These are phyloP conservation scores for Neltuma alba DNA, from an alignment of 306 rosid genomes.

Conservation along the genomic window DNA sequence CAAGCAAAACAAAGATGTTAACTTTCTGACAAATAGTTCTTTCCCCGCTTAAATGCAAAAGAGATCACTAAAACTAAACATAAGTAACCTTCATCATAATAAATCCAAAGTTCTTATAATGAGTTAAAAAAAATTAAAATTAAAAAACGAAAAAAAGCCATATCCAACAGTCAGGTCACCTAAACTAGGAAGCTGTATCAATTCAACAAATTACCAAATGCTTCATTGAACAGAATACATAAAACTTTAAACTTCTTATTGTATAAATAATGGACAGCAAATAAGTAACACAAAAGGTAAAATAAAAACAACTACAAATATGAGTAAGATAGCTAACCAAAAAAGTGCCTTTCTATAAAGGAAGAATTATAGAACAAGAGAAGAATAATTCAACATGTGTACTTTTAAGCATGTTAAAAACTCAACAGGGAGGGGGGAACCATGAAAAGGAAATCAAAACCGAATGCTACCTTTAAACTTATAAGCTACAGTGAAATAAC, in stretches of 20 bases:
- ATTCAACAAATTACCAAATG: slow-evolving; percentile 4
- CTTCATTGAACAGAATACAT: not conserved
- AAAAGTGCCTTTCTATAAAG: not conserved
- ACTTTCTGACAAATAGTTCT: not conserved
- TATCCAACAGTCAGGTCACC: not conserved
- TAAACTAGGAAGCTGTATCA: slow-evolving; percentile 21
- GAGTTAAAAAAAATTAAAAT: too few relatives aligned
- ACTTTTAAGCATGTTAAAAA: not conserved
- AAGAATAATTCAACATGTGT: not conserved
- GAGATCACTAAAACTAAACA: not conserved
- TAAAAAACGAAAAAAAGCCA: too few relatives aligned
- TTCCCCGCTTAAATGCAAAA: not conserved
- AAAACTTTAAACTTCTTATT: not conserved
- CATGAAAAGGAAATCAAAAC: not conserved
- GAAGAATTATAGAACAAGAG: not conserved
- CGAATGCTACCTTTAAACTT: not conserved
- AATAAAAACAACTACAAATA: slow-evolving; percentile 10
- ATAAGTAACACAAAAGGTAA: not conserved
- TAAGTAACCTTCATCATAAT: not conserved
- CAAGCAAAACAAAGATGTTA: slow-evolving; percentile 12
- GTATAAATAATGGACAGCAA: not conserved
- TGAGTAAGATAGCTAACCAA: slow-evolving; percentile 14
- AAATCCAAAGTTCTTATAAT: not conserved
- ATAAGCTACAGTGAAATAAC: not conserved
- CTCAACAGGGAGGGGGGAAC: slow-evolving; percentile 11